Conservation (phyloP, 1,284 basidiomycete genomes). For the Cutaneotrichosporon arboriforme region DNA sequence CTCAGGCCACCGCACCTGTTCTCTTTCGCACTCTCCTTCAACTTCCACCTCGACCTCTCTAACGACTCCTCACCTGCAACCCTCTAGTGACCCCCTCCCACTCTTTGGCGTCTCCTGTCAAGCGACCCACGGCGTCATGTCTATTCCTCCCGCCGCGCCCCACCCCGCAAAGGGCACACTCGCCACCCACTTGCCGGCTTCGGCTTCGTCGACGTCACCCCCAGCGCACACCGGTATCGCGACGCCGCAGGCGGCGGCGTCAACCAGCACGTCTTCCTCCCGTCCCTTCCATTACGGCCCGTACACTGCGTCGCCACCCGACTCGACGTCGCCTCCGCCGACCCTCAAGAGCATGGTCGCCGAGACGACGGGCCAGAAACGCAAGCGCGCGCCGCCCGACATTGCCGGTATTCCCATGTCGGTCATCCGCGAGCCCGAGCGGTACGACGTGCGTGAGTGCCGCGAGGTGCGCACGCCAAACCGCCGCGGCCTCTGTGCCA, state of each 20-base stretch:
- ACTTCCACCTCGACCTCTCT: not conserved
- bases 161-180: not conserved
- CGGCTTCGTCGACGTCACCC: not conserved
- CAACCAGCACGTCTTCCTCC: no score
- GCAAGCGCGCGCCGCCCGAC: conserved; percentile 11
- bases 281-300: no score
- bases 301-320: no score
- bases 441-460: no score
- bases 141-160: not conserved
- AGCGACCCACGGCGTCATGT: not conserved
- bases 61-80: not conserved
- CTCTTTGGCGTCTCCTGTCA: no score
- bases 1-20: not conserved
- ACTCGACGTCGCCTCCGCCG: not conserved
- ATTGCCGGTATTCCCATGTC: conserved; percentile 12
- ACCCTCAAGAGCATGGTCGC: conserved; percentile 8
- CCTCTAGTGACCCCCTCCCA: no score
- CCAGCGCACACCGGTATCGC: not conserved
- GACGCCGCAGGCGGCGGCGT: no score
- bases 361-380: conserved; percentile 6
- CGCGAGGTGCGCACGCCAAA: conserved; percentile 1
- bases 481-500: not conserved
- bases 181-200: no score
- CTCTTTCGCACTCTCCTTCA: not conserved
- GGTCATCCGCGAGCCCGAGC: not conserved